Evolutionary conservation across 1,284 basidiomycete species (phyloP).

Genomic region (Afroboletus lepidellus): DNA sequence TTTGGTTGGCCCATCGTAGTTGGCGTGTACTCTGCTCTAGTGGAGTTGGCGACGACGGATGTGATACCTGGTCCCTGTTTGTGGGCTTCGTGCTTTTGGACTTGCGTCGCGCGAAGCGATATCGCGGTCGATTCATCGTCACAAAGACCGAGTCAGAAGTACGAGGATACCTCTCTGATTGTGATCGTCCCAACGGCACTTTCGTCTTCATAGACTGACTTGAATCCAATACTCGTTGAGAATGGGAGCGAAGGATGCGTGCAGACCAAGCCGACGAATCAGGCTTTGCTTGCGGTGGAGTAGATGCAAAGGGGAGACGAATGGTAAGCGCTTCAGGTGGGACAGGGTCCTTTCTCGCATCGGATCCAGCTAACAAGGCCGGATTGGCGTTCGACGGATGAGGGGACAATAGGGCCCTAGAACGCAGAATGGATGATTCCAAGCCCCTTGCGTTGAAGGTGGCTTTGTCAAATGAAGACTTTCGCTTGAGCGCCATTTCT

Average conservation of each 20-base stretch:
- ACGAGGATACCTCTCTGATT: constrained; percentile 24
- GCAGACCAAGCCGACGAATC: constrained; percentile 13
- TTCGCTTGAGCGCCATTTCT: constrained; percentile 18
- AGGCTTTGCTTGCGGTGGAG: constrained; percentile 11
- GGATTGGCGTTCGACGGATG: background rate
- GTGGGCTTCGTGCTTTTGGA: constrained; percentile 5
- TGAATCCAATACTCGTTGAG: constrained; percentile 22
- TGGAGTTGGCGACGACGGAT: background rate
- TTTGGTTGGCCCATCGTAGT: background rate
- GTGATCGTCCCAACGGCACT: constrained; percentile 22
- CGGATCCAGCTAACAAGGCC: background rate
- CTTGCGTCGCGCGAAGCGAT: constrained; percentile 25
- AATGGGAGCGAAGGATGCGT: constrained; percentile 37
- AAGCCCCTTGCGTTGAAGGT: background rate
- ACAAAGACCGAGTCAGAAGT: constrained; percentile 32
- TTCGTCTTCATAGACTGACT: background rate
- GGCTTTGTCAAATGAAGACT: constrained; percentile 4
- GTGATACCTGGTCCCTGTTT: background rate
- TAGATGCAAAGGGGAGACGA: constrained; percentile 27
- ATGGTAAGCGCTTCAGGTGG: constrained; percentile 20
- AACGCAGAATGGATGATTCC: constrained; percentile 12
- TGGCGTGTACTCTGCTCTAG: background rate
- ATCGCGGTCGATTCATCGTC: constrained; percentile 25
- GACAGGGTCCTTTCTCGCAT: background rate
- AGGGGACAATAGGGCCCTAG: constrained; percentile 7